Base-by-base conservation (phyloP, 2,329 filamentous ascomycete genomes). In the Orbilia javanica region DNA sequence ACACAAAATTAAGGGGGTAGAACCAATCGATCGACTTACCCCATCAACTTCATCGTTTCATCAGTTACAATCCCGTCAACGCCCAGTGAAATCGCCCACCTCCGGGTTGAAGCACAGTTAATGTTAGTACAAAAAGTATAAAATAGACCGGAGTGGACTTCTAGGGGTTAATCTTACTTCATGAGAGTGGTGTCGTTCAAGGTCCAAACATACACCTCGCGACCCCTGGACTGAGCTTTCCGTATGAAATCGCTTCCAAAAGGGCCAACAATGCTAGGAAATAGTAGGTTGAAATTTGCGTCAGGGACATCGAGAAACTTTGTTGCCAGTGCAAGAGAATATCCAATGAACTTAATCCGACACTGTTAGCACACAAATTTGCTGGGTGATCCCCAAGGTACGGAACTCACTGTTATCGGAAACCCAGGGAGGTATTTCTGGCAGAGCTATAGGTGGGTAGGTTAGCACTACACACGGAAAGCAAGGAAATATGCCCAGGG, bases 41-140 rank as follows among this genome's bases (percentile, higher is more conserved):
- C 36, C 18, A 77, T 34, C 3, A 77, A 31, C 55, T 88, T 84
- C 82, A 88, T 88, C 0, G 93, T 92, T 80, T 97, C 90, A 82
- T 97, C 94, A 0, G 94, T 97, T 66, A 97, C 90, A 3, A 97
- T 91, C 0, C 93, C 94, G 81, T 97, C 92, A 0, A 97, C 85
- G 2, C 84, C 83, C 7, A 75, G 4, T n/a, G 76, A 79, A 31
- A 71, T 67, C 15, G 76, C 76, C 76, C 69, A 74, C 29, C 68
- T 74, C 27, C 3, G 34, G 11, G 50, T 22, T 7, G 11, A 22
- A 11, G 25, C 36, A 11, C 11, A 68, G 2, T 68, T n/a, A 55
- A 36, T 31, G n/a, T 29, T n/a, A n/a, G n/a, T n/a, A n/a, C n/a
- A n/a, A 48, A 22, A 34, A 34, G 8, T 20, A 63, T 18, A 57